Conservation (phyloP, 2,329 filamentous ascomycete species). For the Allantophomopsis cytisporea region DNA sequence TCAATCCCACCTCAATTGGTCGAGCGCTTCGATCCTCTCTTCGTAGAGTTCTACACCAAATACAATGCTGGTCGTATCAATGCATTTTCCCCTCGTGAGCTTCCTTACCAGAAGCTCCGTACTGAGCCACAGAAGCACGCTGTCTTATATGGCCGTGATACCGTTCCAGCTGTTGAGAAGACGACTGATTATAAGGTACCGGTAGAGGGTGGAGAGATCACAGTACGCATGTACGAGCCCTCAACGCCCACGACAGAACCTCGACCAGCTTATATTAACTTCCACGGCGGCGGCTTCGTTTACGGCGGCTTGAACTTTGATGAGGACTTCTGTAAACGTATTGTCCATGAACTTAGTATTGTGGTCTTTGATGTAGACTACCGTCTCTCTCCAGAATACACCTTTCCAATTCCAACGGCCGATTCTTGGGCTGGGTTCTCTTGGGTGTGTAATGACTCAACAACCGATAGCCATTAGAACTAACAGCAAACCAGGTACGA, state of each 20-base stretch:
- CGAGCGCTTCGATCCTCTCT: constrained; percentile 23
- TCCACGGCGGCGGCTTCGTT: not conserved
- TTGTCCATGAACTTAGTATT: not conserved
- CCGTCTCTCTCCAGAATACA: constrained; percentile 27
- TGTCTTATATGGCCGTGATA: constrained; percentile 21
- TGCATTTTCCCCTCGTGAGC: constrained; percentile 20
- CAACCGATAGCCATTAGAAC: no score
- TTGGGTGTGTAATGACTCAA: constrained; percentile 18
- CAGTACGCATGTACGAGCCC: constrained; percentile 24
- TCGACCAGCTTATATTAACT: constrained; percentile 22
- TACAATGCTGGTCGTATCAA: constrained; percentile 24
- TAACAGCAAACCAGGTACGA: no score
- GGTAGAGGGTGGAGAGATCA: constrained; percentile 23
- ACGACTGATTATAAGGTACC: constrained; percentile 25
- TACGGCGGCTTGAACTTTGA: not conserved
- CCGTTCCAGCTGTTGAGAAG: constrained; percentile 20
- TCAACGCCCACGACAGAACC: constrained; percentile 11
- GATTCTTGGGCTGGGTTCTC: constrained; percentile 29
- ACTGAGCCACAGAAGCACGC: constrained; percentile 23
- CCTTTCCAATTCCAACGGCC: constrained; percentile 26
- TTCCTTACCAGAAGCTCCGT: constrained; percentile 17
- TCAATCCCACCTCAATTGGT: constrained; percentile 23
- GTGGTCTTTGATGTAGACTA: not conserved
- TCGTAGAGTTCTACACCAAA: constrained; percentile 25
- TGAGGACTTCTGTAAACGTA: not conserved